Evolutionary conservation across 225 moss, liverwort and hornwort genomes (phyloP).

Genomic region (Marchantia paleacea): DNA sequence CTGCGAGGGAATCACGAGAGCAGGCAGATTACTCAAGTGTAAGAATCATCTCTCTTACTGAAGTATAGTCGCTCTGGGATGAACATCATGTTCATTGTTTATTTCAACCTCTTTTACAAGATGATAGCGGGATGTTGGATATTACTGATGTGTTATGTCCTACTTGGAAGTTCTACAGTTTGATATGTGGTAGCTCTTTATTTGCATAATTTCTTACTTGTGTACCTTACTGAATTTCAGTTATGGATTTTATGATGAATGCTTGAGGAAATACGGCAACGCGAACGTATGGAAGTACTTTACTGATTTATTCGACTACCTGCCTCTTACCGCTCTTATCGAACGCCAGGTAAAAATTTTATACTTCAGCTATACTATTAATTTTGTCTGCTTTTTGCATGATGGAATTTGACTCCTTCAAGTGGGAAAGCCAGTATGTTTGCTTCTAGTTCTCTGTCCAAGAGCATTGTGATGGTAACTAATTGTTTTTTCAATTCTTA

Average conservation of each 20-base stretch:
- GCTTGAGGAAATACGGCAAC: conserved; percentile 98
- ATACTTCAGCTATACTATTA: not conserved
- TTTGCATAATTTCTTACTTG: not conserved
- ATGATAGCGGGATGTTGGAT: not conserved
- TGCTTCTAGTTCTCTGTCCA: not conserved
- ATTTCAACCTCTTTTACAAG: not conserved
- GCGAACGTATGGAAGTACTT: conserved; percentile 99
- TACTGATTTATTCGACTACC: conserved; percentile 95
- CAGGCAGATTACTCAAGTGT: conserved; percentile 99
- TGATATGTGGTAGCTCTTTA: not conserved
- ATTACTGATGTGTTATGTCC: not conserved
- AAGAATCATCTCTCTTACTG: conserved; percentile 30
- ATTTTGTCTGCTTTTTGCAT: not conserved
- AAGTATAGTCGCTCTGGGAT: not conserved
- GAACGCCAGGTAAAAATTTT: conserved; percentile 73
- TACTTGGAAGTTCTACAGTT: not conserved
- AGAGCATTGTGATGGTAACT: not conserved
- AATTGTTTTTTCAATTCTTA: not conserved
- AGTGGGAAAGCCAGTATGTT: too few species aligned
- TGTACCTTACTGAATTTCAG: conserved; percentile 40
- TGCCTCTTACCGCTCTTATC: conserved; percentile 95
- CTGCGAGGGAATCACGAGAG: conserved; percentile 98
- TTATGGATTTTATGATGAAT: conserved; percentile 99
- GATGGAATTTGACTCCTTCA: not conserved
- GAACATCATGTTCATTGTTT: not conserved